Evolutionary conservation across 2,329 filamentous ascomycete species (phyloP), one percentile per base, ranked within the genome.

Genomic region (Epichloe festucae): DNA sequence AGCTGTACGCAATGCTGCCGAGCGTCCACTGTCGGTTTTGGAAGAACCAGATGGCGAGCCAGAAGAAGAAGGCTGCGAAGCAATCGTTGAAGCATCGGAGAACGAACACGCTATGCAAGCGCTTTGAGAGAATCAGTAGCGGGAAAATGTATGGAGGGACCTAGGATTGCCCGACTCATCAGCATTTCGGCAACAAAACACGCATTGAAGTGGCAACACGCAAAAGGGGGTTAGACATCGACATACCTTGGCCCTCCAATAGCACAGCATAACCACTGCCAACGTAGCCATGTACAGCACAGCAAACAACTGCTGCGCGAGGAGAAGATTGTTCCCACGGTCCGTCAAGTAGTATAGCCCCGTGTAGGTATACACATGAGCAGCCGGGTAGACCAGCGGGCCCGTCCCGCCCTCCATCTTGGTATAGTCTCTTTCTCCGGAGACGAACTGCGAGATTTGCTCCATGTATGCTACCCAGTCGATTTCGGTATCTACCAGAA

Each of bases 381-480:
- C 86, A 38, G 89, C 93, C 19, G 93, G 93, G 69, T 98, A 98
- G 54, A 98, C 93, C 48, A 97, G 76, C 3, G 93, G 93, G 1
- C 93, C 93, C 0, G 93, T 98, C 54, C 82, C 85, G 59, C 93
- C 93, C 63, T 84, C 78, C 64, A 98, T 90, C 53, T 82, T 77
- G 54, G 80, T 81, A 67, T 98, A 98, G 68, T 96, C 85, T 64
- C 87, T 82, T 73, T 97, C 90, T 62, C 93, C 93, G 17, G 79
- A 75, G 45, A 90, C 71, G 62, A 85, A 93, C 59, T 90, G 82
- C 41, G 78, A 70, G 44, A 97, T 76, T 63, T 98, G 93, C 65
- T 96, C 79, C 90, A 98, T 97, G 68, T 98, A 98, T 0, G 93
- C 89, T 53, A 77, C 78, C 91, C 91, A 98, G 70, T 98, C 93